Conservation (phyloP, 2,329 filamentous ascomycete species). For the Colletotrichum limetticola region DNA sequence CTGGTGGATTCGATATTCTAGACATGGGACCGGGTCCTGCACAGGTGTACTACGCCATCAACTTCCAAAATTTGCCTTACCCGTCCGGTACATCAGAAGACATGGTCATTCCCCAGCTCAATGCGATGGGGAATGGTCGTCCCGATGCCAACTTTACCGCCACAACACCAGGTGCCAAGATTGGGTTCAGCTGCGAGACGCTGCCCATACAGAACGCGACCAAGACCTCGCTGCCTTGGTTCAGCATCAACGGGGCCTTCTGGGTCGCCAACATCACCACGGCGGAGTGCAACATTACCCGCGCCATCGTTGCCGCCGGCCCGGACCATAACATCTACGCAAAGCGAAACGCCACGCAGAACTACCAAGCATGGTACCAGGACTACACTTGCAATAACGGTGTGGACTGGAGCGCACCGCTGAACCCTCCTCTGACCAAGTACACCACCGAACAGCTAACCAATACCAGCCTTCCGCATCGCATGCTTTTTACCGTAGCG, state of each 20-base stretch:
- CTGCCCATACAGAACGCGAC: constrained; percentile 39
- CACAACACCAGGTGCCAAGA: constrained; percentile 36
- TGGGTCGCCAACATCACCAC: constrained; percentile 40
- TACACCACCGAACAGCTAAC: constrained; percentile 33
- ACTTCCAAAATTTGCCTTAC: constrained; percentile 30
- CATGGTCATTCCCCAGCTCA: constrained; percentile 19
- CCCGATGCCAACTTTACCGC: constrained; percentile 23
- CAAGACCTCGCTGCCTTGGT: constrained; percentile 36
- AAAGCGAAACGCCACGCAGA: constrained; percentile 40
- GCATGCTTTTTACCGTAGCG: constrained; percentile 37
- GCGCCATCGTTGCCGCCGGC: constrained; percentile 38
- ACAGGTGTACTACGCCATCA: constrained; percentile 33
- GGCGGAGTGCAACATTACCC: constrained; percentile 39
- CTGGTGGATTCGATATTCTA: constrained; percentile 43
- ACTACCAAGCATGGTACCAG: constrained; percentile 39
- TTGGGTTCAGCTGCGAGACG: constrained; percentile 40
- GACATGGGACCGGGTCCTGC: constrained; percentile 30
- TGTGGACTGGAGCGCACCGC: constrained; percentile 35
- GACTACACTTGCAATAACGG: constrained; percentile 40
- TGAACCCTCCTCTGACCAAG: constrained; percentile 4
- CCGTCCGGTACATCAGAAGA: constrained; percentile 27
- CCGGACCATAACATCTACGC: constrained; percentile 40
- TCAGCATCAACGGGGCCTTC: constrained; percentile 37
- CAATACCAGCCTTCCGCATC: constrained; percentile 38
- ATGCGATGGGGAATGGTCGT: background rate